Percentiles rank a stretch among this genome's conserved stretches.
phyloP scores from a whole-genome alignment of 2,329 filamentous ascomycete genomes.

The Pseudogymnoascus sp. region DNA sequence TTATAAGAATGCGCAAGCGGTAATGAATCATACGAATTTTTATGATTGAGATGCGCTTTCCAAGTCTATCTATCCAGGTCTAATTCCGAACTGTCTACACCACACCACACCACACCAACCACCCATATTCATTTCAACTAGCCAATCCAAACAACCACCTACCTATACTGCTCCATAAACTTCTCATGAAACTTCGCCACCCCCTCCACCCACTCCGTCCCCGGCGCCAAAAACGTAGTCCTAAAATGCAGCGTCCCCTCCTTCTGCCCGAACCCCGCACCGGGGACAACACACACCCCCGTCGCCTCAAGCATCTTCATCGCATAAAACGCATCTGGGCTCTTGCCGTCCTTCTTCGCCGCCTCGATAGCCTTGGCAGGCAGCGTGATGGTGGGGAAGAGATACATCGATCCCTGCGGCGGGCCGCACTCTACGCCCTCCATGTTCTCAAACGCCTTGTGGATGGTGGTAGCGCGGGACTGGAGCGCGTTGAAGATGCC shows the following conservation, averaged over 20 bases:
- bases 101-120: neutral
- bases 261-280: conserved; percentile 89
- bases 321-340: conserved; percentile 89
- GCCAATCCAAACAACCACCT: neutral
- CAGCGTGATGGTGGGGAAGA: conserved; percentile 89
- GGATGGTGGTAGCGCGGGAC: conserved; percentile 74
- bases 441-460: conserved; percentile 88
- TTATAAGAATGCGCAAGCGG: neutral
- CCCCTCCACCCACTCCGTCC: conserved; percentile 85
- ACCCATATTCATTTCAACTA: neutral
- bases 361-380: conserved; percentile 68
- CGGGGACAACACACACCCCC: conserved; percentile 88
- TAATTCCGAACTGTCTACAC: neutral
- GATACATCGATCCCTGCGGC: conserved; percentile 93
- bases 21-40: neutral
- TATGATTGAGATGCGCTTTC: conserved; percentile 2
- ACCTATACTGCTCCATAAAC: conserved; percentile 75
- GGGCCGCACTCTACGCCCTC: conserved; percentile 87
- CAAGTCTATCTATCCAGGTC: neutral
- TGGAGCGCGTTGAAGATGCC: conserved; percentile 71
- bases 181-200: conserved; percentile 85
- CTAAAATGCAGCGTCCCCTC: conserved; percentile 87
- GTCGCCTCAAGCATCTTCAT: conserved; percentile 85
- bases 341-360: conserved; percentile 64
- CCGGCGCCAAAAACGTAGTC: conserved; percentile 92